These are phyloP conservation scores for Botrytis deweyae DNA, from an alignment of 2,329 filamentous ascomycete species.

Conservation along the genomic window DNA sequence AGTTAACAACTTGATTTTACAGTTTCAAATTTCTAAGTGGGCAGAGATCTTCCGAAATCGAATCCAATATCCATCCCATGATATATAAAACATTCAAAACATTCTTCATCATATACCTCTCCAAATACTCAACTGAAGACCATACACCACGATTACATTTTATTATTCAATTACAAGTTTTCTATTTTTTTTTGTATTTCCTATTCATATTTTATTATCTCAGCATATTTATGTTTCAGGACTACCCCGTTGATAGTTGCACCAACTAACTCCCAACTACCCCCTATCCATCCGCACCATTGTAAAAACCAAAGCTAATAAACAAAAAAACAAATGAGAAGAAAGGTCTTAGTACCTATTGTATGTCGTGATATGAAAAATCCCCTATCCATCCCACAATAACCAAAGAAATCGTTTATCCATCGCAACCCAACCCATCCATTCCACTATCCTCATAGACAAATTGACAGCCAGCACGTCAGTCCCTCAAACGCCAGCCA, in stretches of 20 bases:
- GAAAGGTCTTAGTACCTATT: not conserved
- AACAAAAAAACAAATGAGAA: not conserved
- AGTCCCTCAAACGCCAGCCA: not conserved
- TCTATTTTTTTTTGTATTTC: not conserved
- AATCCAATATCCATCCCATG: not conserved
- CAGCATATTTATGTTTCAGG: not conserved
- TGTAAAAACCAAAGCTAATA: not conserved
- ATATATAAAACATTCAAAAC: not conserved
- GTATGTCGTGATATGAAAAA: conserved; percentile 7
- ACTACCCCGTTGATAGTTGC: not conserved
- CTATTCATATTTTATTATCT: not conserved
- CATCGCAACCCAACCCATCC: not conserved
- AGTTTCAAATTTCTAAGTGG: not conserved
- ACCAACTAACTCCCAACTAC: not conserved
- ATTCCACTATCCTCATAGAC: not conserved
- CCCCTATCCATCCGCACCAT: not conserved
- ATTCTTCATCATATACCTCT: not conserved
- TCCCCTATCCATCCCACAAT: not conserved
- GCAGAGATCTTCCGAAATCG: not conserved
- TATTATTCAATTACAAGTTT: not conserved
- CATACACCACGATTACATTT: not conserved
- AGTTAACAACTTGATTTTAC: not conserved
- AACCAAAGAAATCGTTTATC: not conserved
- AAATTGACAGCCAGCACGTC: not conserved
- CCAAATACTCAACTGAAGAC: not conserved